These are phyloP conservation scores for Hibiscus trionum DNA, from an alignment of 345 rosid genomes.

Conservation along the genomic window DNA sequence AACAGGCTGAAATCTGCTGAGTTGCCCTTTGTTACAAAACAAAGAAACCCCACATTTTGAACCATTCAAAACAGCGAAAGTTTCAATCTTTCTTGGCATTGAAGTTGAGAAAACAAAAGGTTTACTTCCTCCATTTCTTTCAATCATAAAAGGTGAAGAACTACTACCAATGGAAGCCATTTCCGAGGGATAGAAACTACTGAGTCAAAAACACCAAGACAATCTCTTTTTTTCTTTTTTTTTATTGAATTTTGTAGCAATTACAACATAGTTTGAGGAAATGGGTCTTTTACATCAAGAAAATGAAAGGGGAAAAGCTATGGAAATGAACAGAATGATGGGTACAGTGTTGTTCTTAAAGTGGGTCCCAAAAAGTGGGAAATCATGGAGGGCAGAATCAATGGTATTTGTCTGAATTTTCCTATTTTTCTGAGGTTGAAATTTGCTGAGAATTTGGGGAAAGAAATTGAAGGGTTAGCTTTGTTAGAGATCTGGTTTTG, in stretches of 20 bases:
- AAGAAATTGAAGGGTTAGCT: neutral
- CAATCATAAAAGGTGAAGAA: slow-evolving; percentile 27
- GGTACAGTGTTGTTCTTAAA: neutral
- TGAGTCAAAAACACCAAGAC: slow-evolving; percentile 13
- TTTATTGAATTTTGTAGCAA: neutral
- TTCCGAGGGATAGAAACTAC: neutral
- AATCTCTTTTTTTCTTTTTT: neutral
- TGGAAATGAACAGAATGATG: neutral
- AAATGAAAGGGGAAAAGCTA: neutral
- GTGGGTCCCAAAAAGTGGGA: neutral
- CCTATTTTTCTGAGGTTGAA: neutral
- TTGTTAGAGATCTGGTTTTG: neutral
- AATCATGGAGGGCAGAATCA: neutral
- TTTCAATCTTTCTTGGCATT: slow-evolving; percentile 29
- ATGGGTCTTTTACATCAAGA: neutral
- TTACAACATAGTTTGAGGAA: neutral
- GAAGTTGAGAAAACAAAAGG: slow-evolving; percentile 21
- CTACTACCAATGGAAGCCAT: slow-evolving; percentile 56
- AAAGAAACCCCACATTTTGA: slow-evolving; percentile 28
- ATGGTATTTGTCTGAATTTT: too few relatives aligned
- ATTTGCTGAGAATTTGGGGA: neutral
- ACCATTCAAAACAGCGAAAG: slow-evolving; percentile 26
- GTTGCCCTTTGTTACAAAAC: slow-evolving; percentile 22
- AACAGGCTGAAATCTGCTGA: slow-evolving; percentile 30
- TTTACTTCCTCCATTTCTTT: slow-evolving; percentile 25